Base-by-base conservation (phyloP, 371 early-diverging fungal species). In the Paraphysoderma sedebokerense region DNA sequence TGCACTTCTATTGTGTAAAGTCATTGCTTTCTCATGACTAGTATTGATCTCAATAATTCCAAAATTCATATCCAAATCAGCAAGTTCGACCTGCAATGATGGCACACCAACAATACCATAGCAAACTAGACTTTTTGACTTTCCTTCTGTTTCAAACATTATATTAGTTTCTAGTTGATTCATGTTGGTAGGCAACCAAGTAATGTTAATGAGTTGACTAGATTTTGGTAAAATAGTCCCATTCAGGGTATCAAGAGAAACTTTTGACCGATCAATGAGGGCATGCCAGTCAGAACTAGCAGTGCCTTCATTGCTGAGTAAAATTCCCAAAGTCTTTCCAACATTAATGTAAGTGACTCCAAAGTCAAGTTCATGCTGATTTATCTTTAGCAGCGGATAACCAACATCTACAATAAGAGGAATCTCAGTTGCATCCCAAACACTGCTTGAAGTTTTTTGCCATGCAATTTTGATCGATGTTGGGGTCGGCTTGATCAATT, bases 21-120 rank as follows among this genome's bases (percentile, higher is more conserved):
- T 40, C n/a, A 71, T 47, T 1, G 53, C 33, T n/a, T 37, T 48
- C 38, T 39, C 42, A 37, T 69, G 68, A 15, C 53, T 51, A 38
- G 60, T 61, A 40, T 63, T 57, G 35, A 74, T 55, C 3, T 60
- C 63, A n/a, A 61, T 49, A 9, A 74, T 64, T 8, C 73, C 75
- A 53, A 66, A 74, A 38, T 72, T 61, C 9, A 59, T 45, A n/a
- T 52, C 15, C 42, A 59, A 40, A 33, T 46, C 28, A 9, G 61
- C 66, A 19, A 50, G 48, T 1, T 58, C 55, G 12, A 74, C 63
- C 20, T 53, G 46, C 19, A 74, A 47, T 38, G 63, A 74, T 7
- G 75, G 75, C 3, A 74, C 50, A 0, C 75, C 75, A n/a, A 74
- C 68, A 3, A 72, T 61, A 4, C 75, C 75, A 49, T 63, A 67